phyloP scores from a whole-genome alignment of 2,329 filamentous ascomycete genomes.

The Paecilomyces variotii region DNA sequence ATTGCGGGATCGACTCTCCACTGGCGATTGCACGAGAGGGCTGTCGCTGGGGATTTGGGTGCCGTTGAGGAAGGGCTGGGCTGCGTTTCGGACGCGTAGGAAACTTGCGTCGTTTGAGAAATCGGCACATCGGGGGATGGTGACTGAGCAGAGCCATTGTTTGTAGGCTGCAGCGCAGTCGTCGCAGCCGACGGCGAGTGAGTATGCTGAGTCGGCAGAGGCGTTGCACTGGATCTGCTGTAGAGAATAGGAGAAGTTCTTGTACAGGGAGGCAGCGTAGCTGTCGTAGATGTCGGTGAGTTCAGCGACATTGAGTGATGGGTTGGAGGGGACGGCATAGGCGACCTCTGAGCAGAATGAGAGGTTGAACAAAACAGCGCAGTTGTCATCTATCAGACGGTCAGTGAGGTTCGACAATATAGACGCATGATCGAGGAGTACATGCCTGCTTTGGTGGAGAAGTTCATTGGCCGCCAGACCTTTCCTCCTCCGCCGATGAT shows the following conservation, averaged over 20 bases:
- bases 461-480: conserved; percentile 65
- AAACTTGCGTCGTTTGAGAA: conserved; percentile 52
- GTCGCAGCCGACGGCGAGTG: conserved; percentile 65
- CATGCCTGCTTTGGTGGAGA: conserved; percentile 69
- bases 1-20: conserved; percentile 57
- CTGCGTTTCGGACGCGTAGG: conserved; percentile 64
- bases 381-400: conserved; percentile 59
- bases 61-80: conserved; percentile 63
- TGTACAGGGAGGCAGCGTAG: conserved; percentile 60
- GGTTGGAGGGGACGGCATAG: conserved; percentile 83
- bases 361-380: conserved; percentile 78
- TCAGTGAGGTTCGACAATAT: not conserved
- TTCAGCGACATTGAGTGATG: conserved; percentile 51
- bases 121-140: conserved; percentile 86
- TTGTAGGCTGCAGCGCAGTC: conserved; percentile 81
- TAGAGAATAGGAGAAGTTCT: conserved; percentile 72
- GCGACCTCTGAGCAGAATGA: conserved; percentile 80
- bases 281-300: conserved; percentile 71
- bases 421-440: conserved; percentile 2
- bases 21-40: conserved; percentile 26
- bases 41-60: conserved; percentile 40
- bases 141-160: conserved; percentile 87
- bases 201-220: conserved; percentile 65
- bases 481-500: conserved; percentile 64
- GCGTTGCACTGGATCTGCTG: conserved; percentile 82